A percentile compares a stretch with the other conserved stretches of the same genome.
Evolutionary conservation across 2,329 filamentous ascomycete species (phyloP).

Genomic region (Thielaviopsis populi): DNA sequence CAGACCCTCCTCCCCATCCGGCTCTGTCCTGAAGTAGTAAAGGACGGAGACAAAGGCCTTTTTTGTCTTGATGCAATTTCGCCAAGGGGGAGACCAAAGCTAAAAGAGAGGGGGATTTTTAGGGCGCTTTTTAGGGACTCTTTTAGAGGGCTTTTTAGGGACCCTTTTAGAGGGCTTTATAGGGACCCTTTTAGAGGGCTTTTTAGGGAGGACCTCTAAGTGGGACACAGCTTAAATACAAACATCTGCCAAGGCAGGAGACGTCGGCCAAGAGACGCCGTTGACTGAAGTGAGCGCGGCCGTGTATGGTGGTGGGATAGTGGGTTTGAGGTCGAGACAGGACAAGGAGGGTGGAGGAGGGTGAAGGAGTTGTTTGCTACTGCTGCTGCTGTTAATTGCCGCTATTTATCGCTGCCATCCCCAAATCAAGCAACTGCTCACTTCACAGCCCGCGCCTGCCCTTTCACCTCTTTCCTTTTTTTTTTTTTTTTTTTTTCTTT

Average conservation of each 20-base stretch:
- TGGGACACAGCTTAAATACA: too few species aligned
- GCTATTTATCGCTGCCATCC: background rate
- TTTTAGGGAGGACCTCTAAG: too few species aligned
- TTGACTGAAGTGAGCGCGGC: too few species aligned
- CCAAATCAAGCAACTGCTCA: background rate
- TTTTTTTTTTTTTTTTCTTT: background rate
- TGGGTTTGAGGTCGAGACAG: background rate
- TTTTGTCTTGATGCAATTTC: constrained; percentile 5
- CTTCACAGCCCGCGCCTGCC: background rate
- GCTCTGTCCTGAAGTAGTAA: background rate
- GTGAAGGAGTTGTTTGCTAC: too few species aligned
- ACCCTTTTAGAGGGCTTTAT: background rate
- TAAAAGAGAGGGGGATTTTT: background rate
- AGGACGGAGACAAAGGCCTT: background rate
- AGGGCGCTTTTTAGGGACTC: background rate
- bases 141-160: background rate
- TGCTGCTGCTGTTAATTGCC: too few species aligned
- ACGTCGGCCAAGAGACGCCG: too few species aligned
- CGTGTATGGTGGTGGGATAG: background rate
- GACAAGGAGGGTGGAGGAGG: too few species aligned
- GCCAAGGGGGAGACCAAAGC: background rate
- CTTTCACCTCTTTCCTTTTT: background rate
- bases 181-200: background rate
- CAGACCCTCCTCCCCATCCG: background rate
- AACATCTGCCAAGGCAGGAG: too few species aligned